Evolutionary conservation across 345 rosid genomes (phyloP), one percentile per base, ranked within the genome.

Genomic region (Eutrema japonicum): DNA sequence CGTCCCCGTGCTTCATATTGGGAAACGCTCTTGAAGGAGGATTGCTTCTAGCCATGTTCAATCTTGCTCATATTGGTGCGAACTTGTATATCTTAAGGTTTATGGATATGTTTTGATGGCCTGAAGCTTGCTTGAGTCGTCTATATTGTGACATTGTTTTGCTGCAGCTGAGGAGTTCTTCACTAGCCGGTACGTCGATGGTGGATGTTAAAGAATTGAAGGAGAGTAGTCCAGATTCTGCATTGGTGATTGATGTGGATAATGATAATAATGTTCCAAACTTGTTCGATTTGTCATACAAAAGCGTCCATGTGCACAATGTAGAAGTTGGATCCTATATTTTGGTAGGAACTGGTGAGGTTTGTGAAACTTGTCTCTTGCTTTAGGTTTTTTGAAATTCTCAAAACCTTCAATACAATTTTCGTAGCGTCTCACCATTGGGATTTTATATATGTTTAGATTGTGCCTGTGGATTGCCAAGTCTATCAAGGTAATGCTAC

Each of bases 261-360:
- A 84, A 86, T 78, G 83, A 53, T n/a, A 78, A 85, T 68, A 78
- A 85, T 68, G 60, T 76, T 47, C 97, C 94, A 32, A 81, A 86
- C 72, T 60, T 86, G 56, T 79, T 89, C 50, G 80, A 89, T 79
- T 88, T 93, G 76, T 83, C 88, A 0, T 89, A 87, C 53, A 79
- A 43, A 84, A 87, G 91, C 22, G 78, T 93, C 22, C 94, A 90
- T 6, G 94, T 89, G 79, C 89, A 90, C 36, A 86, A 83, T 66
- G 85, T 93, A 42, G 64, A 80, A 66, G 87, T 89, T 47, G 98
- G 96, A 64, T 93, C 91, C 66, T 93, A 79, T 77, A 66, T 93
- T 68, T 77, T 93, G 83, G 93, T 93, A 35, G 93, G 91, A 79
- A 82, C 89, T 84, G 97, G 98, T 80, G 97, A 90, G 97, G 96